A percentile compares a stretch with the other conserved stretches of the same genome.
phyloP scores from a whole-genome alignment of 306 rosid species.

The Malus fusca region DNA sequence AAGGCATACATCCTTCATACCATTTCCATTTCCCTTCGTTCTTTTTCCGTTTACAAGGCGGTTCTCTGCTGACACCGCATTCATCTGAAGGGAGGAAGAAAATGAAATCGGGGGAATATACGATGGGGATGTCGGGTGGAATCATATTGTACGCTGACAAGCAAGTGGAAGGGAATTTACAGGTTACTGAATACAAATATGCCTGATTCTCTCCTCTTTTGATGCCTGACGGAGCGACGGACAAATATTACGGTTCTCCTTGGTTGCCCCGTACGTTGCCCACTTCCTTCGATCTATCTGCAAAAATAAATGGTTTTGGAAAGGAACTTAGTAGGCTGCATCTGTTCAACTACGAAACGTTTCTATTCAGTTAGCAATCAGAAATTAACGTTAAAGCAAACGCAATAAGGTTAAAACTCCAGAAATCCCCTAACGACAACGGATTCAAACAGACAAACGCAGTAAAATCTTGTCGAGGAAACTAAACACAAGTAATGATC shows the following conservation, averaged over 20 bases:
- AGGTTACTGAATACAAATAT: background rate
- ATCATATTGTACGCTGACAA: background rate
- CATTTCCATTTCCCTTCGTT: background rate
- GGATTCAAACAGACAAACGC: too few species aligned
- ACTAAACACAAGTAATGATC: too few species aligned
- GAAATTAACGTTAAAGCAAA: too few species aligned
- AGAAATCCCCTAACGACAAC: too few species aligned
- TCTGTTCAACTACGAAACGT: background rate
- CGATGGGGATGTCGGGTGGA: background rate
- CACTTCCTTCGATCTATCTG: constrained; percentile 10
- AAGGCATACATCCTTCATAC: background rate
- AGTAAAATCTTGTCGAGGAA: too few species aligned
- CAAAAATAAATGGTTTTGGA: background rate
- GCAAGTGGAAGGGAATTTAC: background rate
- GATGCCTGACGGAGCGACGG: background rate
- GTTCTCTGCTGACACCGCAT: background rate
- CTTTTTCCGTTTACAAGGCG: too few species aligned
- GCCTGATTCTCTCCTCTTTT: background rate
- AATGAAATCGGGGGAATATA: background rate
- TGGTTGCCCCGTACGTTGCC: background rate
- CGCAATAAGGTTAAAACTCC: too few species aligned
- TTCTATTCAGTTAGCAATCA: background rate
- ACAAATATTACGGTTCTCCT: background rate
- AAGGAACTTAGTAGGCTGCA: background rate
- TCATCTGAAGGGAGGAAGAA: background rate